Conservation (phyloP, 768 basidiomycete genomes). For the Leucocoprinus leucothites region DNA sequence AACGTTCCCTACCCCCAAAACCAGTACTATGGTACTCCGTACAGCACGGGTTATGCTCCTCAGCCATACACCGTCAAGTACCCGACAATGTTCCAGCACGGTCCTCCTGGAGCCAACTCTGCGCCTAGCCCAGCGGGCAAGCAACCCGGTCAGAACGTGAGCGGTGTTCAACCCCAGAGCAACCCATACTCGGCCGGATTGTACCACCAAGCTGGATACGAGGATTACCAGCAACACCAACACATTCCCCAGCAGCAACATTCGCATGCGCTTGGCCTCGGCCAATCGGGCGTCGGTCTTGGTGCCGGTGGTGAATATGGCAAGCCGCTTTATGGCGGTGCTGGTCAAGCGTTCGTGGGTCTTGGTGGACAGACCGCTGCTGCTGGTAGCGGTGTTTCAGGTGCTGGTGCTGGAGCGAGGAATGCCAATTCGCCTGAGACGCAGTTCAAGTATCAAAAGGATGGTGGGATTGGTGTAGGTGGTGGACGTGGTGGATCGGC, state of each 20-base stretch:
- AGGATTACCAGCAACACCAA: slow-evolving; percentile 51
- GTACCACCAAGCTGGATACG: slow-evolving; percentile 52
- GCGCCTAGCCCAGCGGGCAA: slow-evolving; percentile 65
- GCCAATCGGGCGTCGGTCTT: slow-evolving; percentile 36
- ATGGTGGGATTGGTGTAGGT: slow-evolving; percentile 48
- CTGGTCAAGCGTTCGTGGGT: slow-evolving; percentile 62
- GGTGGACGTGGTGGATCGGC: slow-evolving; percentile 41
- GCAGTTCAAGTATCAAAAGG: slow-evolving; percentile 73
- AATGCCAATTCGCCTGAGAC: slow-evolving; percentile 65
- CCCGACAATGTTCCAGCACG: slow-evolving; percentile 71
- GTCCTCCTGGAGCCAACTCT: slow-evolving; percentile 64
- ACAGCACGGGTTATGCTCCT: slow-evolving; percentile 57
- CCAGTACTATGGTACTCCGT: slow-evolving; percentile 74
- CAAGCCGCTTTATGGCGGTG: slow-evolving; percentile 45
- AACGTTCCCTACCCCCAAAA: slow-evolving; percentile 69
- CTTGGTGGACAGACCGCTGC: slow-evolving; percentile 46
- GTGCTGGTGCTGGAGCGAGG: slow-evolving; percentile 43
- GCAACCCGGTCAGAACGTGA: slow-evolving; percentile 55
- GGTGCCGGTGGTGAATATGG: slow-evolving; percentile 37
- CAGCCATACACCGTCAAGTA: slow-evolving; percentile 71
- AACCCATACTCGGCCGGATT: slow-evolving; percentile 63
- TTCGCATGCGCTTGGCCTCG: slow-evolving; percentile 40
- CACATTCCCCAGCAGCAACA: slow-evolving; percentile 54
- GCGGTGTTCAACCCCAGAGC: slow-evolving; percentile 42
- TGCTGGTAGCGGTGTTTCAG: slow-evolving; percentile 31